Conservation (phyloP, 106 monocot genomes). For the Allium fistulosum region DNA sequence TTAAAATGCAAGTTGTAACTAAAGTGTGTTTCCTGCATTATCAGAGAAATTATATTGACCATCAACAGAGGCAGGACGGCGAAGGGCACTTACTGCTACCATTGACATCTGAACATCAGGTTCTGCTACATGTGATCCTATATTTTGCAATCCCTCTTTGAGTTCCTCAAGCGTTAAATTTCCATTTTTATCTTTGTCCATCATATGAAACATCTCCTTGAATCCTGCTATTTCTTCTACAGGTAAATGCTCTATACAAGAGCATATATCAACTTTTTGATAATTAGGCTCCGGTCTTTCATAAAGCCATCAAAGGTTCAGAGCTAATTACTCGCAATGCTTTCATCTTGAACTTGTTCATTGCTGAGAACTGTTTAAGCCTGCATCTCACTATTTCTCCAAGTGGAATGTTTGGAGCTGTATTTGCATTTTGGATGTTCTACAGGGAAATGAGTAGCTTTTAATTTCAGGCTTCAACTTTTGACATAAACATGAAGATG, state of each 20-base stretch:
- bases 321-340: conserved; percentile 33
- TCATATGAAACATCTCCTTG: conserved; percentile 67
- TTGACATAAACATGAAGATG: not conserved
- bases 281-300: not conserved
- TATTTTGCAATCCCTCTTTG: conserved; percentile 48
- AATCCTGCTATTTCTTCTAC: conserved; percentile 53
- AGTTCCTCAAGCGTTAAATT: conserved; percentile 77
- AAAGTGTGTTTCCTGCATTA: too few species aligned
- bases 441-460: conserved; percentile 8
- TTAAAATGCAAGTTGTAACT: not conserved
- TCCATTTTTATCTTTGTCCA: conserved; percentile 78
- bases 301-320: not conserved
- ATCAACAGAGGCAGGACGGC: not conserved
- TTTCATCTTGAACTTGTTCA: conserved; percentile 68
- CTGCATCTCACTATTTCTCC: conserved; percentile 41
- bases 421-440: conserved; percentile 38
- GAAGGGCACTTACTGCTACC: conserved; percentile 53
- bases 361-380: conserved; percentile 42
- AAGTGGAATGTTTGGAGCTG: conserved; percentile 32
- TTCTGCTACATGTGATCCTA: conserved; percentile 43
- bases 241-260: conserved; percentile 56
- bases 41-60: too few species aligned
- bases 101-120: conserved; percentile 61
- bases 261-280: not conserved
- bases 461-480: not conserved